phyloP scores from a whole-genome alignment of 352 stramenopile genomes.

The Globisporangium canariense region DNA sequence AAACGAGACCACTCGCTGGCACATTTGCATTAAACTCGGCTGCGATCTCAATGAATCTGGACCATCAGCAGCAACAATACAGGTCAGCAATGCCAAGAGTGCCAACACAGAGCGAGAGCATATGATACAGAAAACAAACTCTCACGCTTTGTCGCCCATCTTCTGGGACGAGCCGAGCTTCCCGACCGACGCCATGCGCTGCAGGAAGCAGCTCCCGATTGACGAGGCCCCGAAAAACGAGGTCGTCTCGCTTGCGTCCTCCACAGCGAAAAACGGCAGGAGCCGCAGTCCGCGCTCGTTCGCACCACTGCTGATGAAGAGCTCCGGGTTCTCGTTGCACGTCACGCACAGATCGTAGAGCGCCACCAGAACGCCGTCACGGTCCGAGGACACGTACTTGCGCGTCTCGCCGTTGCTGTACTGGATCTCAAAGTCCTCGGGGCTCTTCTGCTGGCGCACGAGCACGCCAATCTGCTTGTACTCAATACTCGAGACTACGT shows the following conservation, averaged over 20 bases:
- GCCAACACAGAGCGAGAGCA: background rate
- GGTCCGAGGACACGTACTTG: slow-evolving; percentile 61
- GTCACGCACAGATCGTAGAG: slow-evolving; percentile 78
- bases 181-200: slow-evolving; percentile 66
- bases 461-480: slow-evolving; percentile 74
- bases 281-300: slow-evolving; percentile 73
- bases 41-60: slow-evolving; percentile 78
- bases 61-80: background rate
- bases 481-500: slow-evolving; percentile 54
- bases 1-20: slow-evolving; percentile 73
- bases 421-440: slow-evolving; percentile 72
- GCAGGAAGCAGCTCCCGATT: slow-evolving; percentile 76
- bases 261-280: slow-evolving; percentile 65
- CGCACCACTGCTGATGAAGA: slow-evolving; percentile 64
- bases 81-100: background rate
- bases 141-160: slow-evolving; percentile 63
- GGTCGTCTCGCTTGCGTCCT: slow-evolving; percentile 62
- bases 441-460: slow-evolving; percentile 39
- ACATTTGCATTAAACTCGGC: slow-evolving; percentile 91
- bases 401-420: slow-evolving; percentile 56
- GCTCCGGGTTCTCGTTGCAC: slow-evolving; percentile 66
- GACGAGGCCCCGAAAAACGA: slow-evolving; percentile 81
- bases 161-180: slow-evolving; percentile 55
- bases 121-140: background rate
- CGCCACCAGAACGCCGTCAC: slow-evolving; percentile 69